Evolutionary conservation across 371 early-diverging fungal genomes (phyloP).

Genomic region (Saksenaea oblongispora): DNA sequence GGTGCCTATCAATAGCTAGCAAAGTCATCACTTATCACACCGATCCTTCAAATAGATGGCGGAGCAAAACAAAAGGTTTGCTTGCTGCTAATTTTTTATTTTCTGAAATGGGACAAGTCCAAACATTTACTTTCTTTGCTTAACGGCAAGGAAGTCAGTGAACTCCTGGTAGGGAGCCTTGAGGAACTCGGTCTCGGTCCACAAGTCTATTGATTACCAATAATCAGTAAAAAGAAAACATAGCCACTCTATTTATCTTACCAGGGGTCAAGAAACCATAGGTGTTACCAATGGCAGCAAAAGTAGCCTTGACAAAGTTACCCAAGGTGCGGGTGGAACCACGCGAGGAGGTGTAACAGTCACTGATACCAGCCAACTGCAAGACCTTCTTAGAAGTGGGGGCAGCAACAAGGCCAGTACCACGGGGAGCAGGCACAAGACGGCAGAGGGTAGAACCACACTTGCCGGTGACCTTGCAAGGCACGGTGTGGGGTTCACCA

Average conservation of each 20-base stretch:
- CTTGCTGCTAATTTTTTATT: slow-evolving; percentile 1
- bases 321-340: slow-evolving; percentile 93
- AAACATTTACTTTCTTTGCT: slow-evolving; percentile 47
- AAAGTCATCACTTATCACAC: too few relatives aligned
- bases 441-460: slow-evolving; percentile 97
- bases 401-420: slow-evolving; percentile 99
- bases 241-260: not conserved
- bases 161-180: slow-evolving; percentile 93
- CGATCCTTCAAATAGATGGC: too few relatives aligned
- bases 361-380: slow-evolving; percentile 98
- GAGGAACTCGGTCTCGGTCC: slow-evolving; percentile 89
- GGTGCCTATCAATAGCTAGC: too few relatives aligned
- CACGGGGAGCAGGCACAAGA: slow-evolving; percentile 98
- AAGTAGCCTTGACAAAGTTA: slow-evolving; percentile 99
- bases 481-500: slow-evolving; percentile 99
- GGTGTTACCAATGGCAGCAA: slow-evolving; percentile 98
- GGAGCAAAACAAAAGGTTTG: not conserved
- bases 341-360: slow-evolving; percentile 96
- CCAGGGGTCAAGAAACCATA: slow-evolving; percentile 96
- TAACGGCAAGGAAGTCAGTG: slow-evolving; percentile 86
- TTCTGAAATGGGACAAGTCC: not conserved
- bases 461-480: slow-evolving; percentile 98
- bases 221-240: not conserved
- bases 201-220: slow-evolving; percentile 65
- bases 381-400: slow-evolving; percentile 98